These are phyloP conservation scores for Aspergillus sp. DNA, from an alignment of 2,329 filamentous ascomycete genomes.

Conservation along the genomic window DNA sequence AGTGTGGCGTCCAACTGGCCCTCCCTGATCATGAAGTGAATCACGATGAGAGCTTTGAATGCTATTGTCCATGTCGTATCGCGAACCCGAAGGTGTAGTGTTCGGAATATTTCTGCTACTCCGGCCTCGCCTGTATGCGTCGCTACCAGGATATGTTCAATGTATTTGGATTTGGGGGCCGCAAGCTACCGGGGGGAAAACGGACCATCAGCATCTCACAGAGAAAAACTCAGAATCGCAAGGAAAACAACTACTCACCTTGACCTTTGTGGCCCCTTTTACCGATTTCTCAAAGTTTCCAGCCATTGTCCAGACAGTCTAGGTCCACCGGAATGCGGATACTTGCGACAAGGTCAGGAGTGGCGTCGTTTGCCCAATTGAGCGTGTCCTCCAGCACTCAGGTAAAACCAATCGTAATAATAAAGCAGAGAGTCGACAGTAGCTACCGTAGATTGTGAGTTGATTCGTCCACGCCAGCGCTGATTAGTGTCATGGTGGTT, in stretches of 20 bases:
- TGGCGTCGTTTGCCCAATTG: slow-evolving; percentile 4
- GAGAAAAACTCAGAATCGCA: not conserved
- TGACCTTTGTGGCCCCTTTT: slow-evolving; percentile 97
- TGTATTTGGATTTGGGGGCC: slow-evolving; percentile 97
- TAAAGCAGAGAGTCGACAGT: slow-evolving; percentile 1
- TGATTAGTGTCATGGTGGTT: slow-evolving; percentile 27
- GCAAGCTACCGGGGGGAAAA: slow-evolving; percentile 64
- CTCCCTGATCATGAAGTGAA: slow-evolving; percentile 97
- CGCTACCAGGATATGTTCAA: slow-evolving; percentile 94
- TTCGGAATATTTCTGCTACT: slow-evolving; percentile 92
- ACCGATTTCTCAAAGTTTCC: slow-evolving; percentile 95
- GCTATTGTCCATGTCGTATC: slow-evolving; percentile 99
- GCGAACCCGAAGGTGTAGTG: slow-evolving; percentile 80
- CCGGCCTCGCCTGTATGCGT: slow-evolving; percentile 94
- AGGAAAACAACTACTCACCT: slow-evolving; percentile 56
- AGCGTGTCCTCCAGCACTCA: not conserved
- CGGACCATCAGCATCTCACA: slow-evolving; percentile 20
- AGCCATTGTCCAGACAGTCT: slow-evolving; percentile 29
- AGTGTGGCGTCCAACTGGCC: slow-evolving; percentile 87
- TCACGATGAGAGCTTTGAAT: slow-evolving; percentile 94
- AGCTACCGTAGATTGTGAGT: slow-evolving; percentile 18
- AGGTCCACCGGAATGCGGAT: slow-evolving; percentile 2
- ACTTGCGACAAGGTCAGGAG: slow-evolving; percentile 15
- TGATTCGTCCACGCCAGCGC: slow-evolving; percentile 25
- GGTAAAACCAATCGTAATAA: not conserved